Percentiles rank a stretch among this genome's conserved stretches.
phyloP scores from a whole-genome alignment of 2,329 filamentous ascomycete genomes.

The Cytospora schulzeri region DNA sequence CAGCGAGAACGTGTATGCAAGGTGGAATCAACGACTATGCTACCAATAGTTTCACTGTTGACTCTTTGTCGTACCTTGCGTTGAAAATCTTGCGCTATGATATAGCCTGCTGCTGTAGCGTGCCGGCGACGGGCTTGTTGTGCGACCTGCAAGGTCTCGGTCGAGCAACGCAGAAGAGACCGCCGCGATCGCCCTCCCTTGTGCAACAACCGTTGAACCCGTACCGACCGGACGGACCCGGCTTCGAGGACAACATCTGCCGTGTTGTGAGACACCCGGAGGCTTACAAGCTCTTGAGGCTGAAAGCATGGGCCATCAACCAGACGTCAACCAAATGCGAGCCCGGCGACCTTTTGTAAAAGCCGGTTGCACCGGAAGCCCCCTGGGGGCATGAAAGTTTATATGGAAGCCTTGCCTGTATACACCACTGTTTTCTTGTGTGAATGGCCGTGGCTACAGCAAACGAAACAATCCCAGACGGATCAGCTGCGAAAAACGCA shows the following conservation, averaged over 20 bases:
- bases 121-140: neutral
- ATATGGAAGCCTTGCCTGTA: too few species aligned
- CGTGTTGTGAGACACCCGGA: constrained; percentile 19
- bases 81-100: neutral
- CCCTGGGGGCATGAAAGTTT: too few species aligned
- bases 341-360: neutral
- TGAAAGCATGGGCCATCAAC: constrained; percentile 17
- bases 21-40: neutral
- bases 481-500: too few species aligned
- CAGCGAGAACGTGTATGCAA: neutral
- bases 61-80: neutral
- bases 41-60: neutral
- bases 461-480: too few species aligned
- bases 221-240: constrained; percentile 1
- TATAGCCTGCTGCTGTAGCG: neutral
- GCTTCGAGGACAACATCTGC: constrained; percentile 13
- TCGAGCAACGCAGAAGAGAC: neutral
- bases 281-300: constrained; percentile 21
- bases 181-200: neutral
- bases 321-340: constrained; percentile 3
- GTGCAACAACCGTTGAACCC: neutral
- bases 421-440: neutral
- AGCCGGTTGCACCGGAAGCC: too few species aligned
- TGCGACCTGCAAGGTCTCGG: neutral
- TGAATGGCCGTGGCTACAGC: neutral